A percentile compares a stretch with the other conserved stretches of the same genome.
Conservation (phyloP, 1,284 basidiomycete genomes). For the Apiotrichum domesticum region DNA sequence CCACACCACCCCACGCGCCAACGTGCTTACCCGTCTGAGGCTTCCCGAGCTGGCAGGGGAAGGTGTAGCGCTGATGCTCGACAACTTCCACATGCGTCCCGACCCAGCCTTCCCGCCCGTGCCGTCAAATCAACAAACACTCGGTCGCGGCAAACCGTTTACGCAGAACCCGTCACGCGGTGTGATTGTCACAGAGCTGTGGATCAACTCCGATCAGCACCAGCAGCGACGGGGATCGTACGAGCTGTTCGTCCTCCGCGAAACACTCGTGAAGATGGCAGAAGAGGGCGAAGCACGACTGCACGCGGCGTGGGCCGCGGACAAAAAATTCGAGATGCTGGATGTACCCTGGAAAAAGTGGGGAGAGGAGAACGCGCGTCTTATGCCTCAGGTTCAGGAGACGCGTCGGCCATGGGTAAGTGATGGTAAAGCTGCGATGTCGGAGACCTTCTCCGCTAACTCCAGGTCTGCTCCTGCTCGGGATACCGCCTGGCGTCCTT, state of each 20-base stretch:
- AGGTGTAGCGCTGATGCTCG: background rate
- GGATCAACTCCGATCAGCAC: constrained; percentile 11
- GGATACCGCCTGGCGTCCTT: constrained; percentile 42
- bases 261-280: constrained; percentile 48
- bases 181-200: constrained; percentile 41
- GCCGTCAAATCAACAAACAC: constrained; percentile 7
- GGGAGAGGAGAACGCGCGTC: constrained; percentile 31
- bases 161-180: constrained; percentile 40
- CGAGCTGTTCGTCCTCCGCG: constrained; percentile 50
- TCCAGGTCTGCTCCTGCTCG: constrained; percentile 43
- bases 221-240: constrained; percentile 30
- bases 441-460: too few relatives aligned
- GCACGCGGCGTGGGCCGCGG: constrained; percentile 35
- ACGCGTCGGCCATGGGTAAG: constrained; percentile 35
- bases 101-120: constrained; percentile 40
- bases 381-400: constrained; percentile 27
- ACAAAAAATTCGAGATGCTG: constrained; percentile 22
- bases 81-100: constrained; percentile 39
- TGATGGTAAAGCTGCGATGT: background rate
- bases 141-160: constrained; percentile 34
- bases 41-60: constrained; percentile 26
- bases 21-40: constrained; percentile 27
- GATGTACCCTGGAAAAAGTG: constrained; percentile 32
- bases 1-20: constrained; percentile 31
- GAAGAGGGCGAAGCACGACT: constrained; percentile 36